Evolutionary conservation across 1,284 basidiomycete species (phyloP), one percentile per base, ranked within the genome.

Genomic region (Leccinum insigne): DNA sequence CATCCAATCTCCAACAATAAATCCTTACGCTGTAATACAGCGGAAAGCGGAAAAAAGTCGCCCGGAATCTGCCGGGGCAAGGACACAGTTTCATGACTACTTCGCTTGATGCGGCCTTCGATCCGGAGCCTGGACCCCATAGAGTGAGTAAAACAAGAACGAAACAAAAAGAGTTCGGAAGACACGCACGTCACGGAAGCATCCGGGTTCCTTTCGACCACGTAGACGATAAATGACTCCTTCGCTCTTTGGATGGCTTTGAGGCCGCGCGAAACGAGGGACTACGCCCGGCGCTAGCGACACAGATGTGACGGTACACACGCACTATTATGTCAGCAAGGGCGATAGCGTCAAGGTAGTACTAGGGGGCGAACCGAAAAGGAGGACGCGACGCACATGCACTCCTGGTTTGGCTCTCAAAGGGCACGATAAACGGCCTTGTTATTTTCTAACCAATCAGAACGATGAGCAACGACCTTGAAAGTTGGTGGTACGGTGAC

Each of bases 261-360:
- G 40, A 99, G 81, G 70, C 90, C 91, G 11, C 96, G 89, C 16
- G 90, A 86, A 16, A 99, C 95, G 32, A 99, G 3, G 96, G 96
- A 0, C 98, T 98, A 62, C 98, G 85, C 23, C 98, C 98, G 0
- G 98, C 98, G 56, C 98, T 98, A 38, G 95, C 96, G 38, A 99
- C 89, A 70, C 93, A 95, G 35, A 38, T 32, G 29, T 38, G 35
- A 92, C 83, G 23, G 93, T 96, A 70, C 40, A 8, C 14, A 16
- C 63, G 68, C 44, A 32, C 54, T 65, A 72, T 72, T 70, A 71
- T 65, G 64, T 69, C 69, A 70, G 59, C 60, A 64, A 68, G 42
- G 40, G 40, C 40, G 14, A 16, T 42, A 42, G 40, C 40, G 29
- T 32, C 29, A 32, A 32, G 29, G 29, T 32, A 32, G 38, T 38